Evolutionary conservation across 2,329 filamentous ascomycete species (phyloP).

Genomic region (Aureobasidium pullulans): DNA sequence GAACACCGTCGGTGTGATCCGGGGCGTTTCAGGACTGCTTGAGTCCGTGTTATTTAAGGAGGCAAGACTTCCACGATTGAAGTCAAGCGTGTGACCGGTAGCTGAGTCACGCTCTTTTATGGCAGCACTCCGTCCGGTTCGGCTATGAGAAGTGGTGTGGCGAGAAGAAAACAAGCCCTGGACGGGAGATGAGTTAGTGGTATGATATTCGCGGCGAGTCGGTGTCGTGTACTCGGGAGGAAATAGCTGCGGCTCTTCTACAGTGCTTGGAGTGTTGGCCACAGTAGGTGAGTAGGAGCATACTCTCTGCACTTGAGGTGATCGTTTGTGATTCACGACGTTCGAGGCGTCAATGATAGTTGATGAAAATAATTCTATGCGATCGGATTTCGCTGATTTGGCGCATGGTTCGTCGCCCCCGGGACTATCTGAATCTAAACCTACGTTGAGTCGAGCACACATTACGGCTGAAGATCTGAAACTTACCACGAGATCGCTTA

Average conservation of each 20-base stretch:
- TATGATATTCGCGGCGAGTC: too few species aligned
- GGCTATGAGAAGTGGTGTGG: too few species aligned
- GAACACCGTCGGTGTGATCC: not conserved
- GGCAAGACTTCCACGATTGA: not conserved
- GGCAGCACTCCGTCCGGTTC: too few species aligned
- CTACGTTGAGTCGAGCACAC: not conserved
- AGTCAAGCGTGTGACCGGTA: not conserved
- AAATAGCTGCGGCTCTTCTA: not conserved
- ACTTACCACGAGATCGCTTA: not conserved
- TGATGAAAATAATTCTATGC: not conserved
- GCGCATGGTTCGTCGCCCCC: not conserved
- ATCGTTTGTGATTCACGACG: not conserved
- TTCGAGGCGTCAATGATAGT: not conserved
- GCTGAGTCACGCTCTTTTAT: not conserved
- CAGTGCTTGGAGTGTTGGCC: not conserved
- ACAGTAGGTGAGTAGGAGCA: not conserved
- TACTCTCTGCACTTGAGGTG: not conserved
- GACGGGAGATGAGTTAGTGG: too few species aligned
- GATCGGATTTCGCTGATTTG: not conserved
- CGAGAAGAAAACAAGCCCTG: too few species aligned
- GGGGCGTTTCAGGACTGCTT: not conserved
- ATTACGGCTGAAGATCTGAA: not conserved
- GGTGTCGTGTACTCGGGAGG: not conserved
- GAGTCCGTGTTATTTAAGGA: not conserved
- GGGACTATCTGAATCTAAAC: not conserved